These are phyloP conservation scores for Cylindricascospora bacillispora DNA, from an alignment of 1,139 yeast species.

Conservation along the genomic window DNA sequence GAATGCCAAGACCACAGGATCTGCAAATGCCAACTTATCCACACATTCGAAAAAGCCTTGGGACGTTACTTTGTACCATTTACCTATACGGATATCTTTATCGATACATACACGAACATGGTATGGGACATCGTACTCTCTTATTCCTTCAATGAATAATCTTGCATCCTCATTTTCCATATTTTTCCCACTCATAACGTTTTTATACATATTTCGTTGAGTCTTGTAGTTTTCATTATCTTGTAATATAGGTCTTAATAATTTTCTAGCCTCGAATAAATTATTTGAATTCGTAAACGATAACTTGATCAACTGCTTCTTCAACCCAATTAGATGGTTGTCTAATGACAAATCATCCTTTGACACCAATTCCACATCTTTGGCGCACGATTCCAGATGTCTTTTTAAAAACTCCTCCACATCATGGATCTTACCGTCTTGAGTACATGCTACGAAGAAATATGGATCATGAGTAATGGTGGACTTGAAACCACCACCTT, in stretches of 20 bases:
- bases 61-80: slow-evolving; percentile 82
- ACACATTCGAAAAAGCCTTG: slow-evolving; percentile 43
- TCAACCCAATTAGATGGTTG: slow-evolving; percentile 75
- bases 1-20: slow-evolving; percentile 91
- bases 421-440: slow-evolving; percentile 44
- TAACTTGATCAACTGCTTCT: slow-evolving; percentile 51
- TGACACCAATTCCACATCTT: slow-evolving; percentile 38
- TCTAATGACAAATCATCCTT: slow-evolving; percentile 75
- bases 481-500: slow-evolving; percentile 90
- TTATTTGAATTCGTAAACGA: slow-evolving; percentile 68
- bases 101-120: slow-evolving; percentile 94
- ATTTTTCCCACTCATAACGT: slow-evolving; percentile 4
- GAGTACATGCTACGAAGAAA: slow-evolving; percentile 57
- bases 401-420: slow-evolving; percentile 77
- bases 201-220: slow-evolving; percentile 52
- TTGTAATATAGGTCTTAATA: slow-evolving; percentile 54
- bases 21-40: slow-evolving; percentile 86
- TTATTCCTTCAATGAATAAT: slow-evolving; percentile 59
- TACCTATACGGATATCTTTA: slow-evolving; percentile 74
- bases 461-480: slow-evolving; percentile 81
- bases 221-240: slow-evolving; percentile 54
- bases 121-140: slow-evolving; percentile 94
- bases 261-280: slow-evolving; percentile 58
- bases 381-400: slow-evolving; percentile 50
- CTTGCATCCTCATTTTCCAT: slow-evolving; percentile 37